Base-by-base conservation (phyloP, 495 filamentous ascomycete species). In the Apodospora peruviana region DNA sequence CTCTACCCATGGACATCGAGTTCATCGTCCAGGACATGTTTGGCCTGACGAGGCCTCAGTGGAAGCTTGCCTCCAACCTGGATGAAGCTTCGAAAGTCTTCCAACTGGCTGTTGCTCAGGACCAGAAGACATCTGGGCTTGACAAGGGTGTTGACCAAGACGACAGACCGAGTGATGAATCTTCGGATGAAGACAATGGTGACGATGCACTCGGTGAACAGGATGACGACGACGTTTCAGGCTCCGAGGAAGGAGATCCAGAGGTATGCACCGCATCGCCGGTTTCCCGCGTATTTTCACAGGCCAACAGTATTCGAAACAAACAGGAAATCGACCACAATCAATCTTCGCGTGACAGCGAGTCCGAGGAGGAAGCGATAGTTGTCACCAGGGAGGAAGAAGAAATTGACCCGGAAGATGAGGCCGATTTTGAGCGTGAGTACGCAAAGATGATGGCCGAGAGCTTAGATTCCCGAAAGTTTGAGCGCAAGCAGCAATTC, bases 381-480 rank as follows among this genome's bases (percentile, higher is more conserved):
- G 75, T 96, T 29, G 91, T 99, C 35, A 91, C 89, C 11, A 80
- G 88, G 36, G 82, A 90, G 59, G 86, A 95, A 59, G 88, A 96
- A 64, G 84, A 94, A 60, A 78, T 91, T 36, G 91, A 99, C 51
- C 94, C 93, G 0, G 90, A 95, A 68, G 87, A 82, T 37, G 93
- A 97, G 53, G 93, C 91, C 5, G 94, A 99, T 32, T 99, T 99
- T 58, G 94, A 97, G 58, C 88, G 93, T 57, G 93, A 97, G 70
- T 90, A 94, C 65, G 91, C 94, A 16, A 97, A 96, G 67, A 87
- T 99, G 83, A 96, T 97, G 94, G 78, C 90, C 52, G 93, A 99
- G 60, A 95, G 91, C 71, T 69, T 94, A 63, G 94, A 97, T 32
- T 88, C 90, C 7, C 78, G 94, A 45, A 93, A 91, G 56, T 93